Percentiles rank a stretch among this genome's conserved stretches.
Conservation (phyloP, 1,284 basidiomycete genomes). For the Agaricales sp. region DNA sequence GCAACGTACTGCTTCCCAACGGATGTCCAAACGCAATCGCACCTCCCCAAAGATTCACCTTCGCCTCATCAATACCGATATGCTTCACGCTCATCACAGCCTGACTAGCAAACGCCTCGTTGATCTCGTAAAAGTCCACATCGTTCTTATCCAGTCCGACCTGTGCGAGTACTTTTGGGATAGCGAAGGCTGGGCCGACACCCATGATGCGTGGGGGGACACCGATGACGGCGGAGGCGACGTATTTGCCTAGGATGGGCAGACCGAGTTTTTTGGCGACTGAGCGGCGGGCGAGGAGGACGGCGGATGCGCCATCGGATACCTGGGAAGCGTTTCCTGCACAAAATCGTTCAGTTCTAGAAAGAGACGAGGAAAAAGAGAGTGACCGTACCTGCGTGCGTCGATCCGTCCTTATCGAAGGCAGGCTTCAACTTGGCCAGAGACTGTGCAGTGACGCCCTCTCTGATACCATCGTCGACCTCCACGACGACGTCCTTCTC, state of each 20-base stretch:
- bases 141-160: slow-evolving; percentile 48
- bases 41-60: slow-evolving; percentile 83
- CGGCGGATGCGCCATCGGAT: slow-evolving; percentile 96
- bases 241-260: slow-evolving; percentile 89
- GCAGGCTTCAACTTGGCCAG: slow-evolving; percentile 90
- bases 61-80: slow-evolving; percentile 67
- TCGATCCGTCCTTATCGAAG: slow-evolving; percentile 82
- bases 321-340: slow-evolving; percentile 86
- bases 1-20: slow-evolving; percentile 62
- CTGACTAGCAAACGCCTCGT: slow-evolving; percentile 91
- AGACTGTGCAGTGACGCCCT: slow-evolving; percentile 83
- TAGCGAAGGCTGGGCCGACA: slow-evolving; percentile 86
- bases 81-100: slow-evolving; percentile 74
- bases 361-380: neutral
- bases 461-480: slow-evolving; percentile 86
- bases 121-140: slow-evolving; percentile 79
- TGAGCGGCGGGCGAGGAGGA: slow-evolving; percentile 80
- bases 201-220: slow-evolving; percentile 87
- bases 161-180: slow-evolving; percentile 62
- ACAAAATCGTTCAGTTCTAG: neutral
- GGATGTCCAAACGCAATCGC: slow-evolving; percentile 88
- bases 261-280: slow-evolving; percentile 84
- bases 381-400: slow-evolving; percentile 63
- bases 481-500: slow-evolving; percentile 74
- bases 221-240: slow-evolving; percentile 70